Conservation (phyloP, 169 alveolate genomes). For the Plasmodium gaboni region DNA sequence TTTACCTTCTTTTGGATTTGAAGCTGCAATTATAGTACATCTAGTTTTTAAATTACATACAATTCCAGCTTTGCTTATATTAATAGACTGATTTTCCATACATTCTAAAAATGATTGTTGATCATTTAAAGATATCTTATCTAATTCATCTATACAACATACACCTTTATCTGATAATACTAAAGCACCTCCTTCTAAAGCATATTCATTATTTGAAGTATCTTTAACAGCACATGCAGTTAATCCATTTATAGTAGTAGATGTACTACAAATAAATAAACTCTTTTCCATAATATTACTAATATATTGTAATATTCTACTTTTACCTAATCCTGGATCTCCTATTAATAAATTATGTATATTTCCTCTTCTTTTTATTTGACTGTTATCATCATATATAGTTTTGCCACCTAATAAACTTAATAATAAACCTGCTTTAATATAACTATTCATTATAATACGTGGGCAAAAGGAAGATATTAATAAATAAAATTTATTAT, state of each 20-base stretch:
- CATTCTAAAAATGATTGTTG: slow-evolving; percentile 93
- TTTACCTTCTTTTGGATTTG: slow-evolving; percentile 83
- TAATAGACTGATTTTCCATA: slow-evolving; percentile 94
- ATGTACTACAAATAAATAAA: slow-evolving; percentile 85
- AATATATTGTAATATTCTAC: slow-evolving; percentile 77
- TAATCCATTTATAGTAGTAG: slow-evolving; percentile 91
- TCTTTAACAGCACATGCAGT: slow-evolving; percentile 90
- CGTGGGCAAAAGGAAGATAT: slow-evolving; percentile 82
- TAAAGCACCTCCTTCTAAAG: slow-evolving; percentile 95
- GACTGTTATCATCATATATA: slow-evolving; percentile 71
- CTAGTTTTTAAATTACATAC: slow-evolving; percentile 83
- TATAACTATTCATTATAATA: slow-evolving; percentile 43
- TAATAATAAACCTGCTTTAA: slow-evolving; percentile 80
- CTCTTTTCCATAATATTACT: slow-evolving; percentile 77
- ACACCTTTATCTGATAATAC: slow-evolving; percentile 94
- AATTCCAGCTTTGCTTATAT: slow-evolving; percentile 89
- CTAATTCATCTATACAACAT: slow-evolving; percentile 95
- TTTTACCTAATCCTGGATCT: slow-evolving; percentile 84
- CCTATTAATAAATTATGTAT: slow-evolving; percentile 80
- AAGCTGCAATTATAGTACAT: slow-evolving; percentile 82
- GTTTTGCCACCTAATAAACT: slow-evolving; percentile 82
- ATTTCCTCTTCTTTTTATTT: slow-evolving; percentile 78
- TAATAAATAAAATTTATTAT: slow-evolving; percentile 79
- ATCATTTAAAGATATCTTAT: slow-evolving; percentile 85
- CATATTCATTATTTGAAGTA: slow-evolving; percentile 88